phyloP scores from a whole-genome alignment of 768 basidiomycete genomes.

The Kwoniella botswanensis region DNA sequence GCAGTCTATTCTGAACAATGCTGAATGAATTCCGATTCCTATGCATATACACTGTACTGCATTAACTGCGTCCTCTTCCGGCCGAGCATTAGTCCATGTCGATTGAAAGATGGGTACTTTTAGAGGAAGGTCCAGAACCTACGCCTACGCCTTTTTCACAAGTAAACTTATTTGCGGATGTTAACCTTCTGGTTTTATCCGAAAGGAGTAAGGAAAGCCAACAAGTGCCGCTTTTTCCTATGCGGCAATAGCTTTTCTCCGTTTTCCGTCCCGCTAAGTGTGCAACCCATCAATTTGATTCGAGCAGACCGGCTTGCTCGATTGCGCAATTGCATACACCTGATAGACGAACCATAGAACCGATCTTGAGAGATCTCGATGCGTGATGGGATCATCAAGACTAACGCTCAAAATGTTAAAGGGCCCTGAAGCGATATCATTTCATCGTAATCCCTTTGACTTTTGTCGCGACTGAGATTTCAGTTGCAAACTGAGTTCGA shows the following conservation, averaged over 20 bases:
- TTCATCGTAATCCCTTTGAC: no score
- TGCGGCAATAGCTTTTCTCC: slow-evolving; percentile 15
- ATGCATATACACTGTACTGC: background rate
- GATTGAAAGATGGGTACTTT: background rate
- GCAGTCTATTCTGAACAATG: background rate
- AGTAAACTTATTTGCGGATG: background rate
- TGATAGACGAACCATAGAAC: background rate
- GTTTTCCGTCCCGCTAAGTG: slow-evolving; percentile 1
- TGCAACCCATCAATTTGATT: background rate
- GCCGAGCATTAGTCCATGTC: background rate
- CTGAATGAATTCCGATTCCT: background rate
- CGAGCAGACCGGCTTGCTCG: no score
- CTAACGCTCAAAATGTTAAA: no score
- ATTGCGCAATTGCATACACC: no score
- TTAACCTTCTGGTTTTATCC: background rate
- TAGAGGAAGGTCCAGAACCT: background rate
- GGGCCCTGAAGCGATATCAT: no score
- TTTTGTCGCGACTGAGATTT: no score
- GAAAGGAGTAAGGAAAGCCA: background rate
- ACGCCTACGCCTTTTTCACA: background rate
- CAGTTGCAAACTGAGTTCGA: no score
- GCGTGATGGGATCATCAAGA: no score
- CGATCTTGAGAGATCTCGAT: background rate
- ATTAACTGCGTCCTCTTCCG: background rate
- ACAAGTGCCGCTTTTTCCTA: slow-evolving; percentile 10